Percentiles rank a stretch among this genome's conserved stretches.
phyloP scores from a whole-genome alignment of 116 monocot species.

The Phalaenopsis hybrid region DNA sequence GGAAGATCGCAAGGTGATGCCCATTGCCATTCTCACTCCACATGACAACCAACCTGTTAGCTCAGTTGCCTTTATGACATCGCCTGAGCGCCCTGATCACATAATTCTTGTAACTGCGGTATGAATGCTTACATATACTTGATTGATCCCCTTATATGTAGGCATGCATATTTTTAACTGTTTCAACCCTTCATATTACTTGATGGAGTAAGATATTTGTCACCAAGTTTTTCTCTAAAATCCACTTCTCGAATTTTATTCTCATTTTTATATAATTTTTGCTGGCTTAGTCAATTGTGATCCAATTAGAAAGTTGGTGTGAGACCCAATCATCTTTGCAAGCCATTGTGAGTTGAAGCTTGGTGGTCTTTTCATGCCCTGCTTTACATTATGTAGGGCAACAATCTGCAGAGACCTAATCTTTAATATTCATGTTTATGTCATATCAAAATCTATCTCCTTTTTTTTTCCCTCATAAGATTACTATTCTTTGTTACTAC shows the following conservation, averaged over 20 bases:
- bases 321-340: background rate
- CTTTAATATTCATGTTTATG: background rate
- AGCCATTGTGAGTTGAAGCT: background rate
- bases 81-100: conserved; percentile 78
- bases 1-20: conserved; percentile 72
- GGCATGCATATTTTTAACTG: background rate
- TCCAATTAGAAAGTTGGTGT: background rate
- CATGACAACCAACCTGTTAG: conserved; percentile 93
- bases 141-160: background rate
- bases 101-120: conserved; percentile 89
- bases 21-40: conserved; percentile 52
- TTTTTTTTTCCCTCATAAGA: background rate
- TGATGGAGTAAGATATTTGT: background rate
- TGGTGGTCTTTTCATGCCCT: background rate
- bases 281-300: background rate
- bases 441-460: background rate
- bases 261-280: background rate
- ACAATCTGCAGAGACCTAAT: background rate
- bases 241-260: background rate
- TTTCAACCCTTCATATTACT: background rate
- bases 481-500: background rate
- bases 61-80: conserved; percentile 79
- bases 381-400: background rate
- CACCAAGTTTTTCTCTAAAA: no score
- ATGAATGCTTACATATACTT: conserved; percentile 18